Conservation (phyloP, 805 yeast genomes). For the Lipomyces yamadae region DNA sequence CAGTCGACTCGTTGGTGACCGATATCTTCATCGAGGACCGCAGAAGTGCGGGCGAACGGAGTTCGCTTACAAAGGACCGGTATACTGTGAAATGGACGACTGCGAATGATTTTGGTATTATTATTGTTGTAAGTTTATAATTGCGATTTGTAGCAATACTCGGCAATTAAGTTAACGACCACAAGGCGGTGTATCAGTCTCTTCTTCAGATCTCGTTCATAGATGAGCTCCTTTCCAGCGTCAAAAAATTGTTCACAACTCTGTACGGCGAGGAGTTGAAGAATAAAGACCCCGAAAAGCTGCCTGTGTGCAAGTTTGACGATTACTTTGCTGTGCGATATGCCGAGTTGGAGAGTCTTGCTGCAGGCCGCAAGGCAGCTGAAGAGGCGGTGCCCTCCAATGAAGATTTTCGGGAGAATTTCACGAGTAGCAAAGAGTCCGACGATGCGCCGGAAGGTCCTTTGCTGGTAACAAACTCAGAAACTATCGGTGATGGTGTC, state of each 20-base stretch:
- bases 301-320: slow-evolving; percentile 39
- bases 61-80: slow-evolving; percentile 45
- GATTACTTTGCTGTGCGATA: slow-evolving; percentile 45
- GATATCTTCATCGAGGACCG: slow-evolving; percentile 52
- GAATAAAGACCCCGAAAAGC: slow-evolving; percentile 18
- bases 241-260: slow-evolving; percentile 44
- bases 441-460: slow-evolving; percentile 8
- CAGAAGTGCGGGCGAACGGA: slow-evolving; percentile 11
- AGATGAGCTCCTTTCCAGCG: slow-evolving; percentile 44
- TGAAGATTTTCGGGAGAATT: slow-evolving; percentile 13
- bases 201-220: slow-evolving; percentile 46
- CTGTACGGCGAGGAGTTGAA: slow-evolving; percentile 39
- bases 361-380: slow-evolving; percentile 9
- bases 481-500: background rate
- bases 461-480: background rate
- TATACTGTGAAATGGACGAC: slow-evolving; percentile 55
- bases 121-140: slow-evolving; percentile 42
- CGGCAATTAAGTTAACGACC: background rate
- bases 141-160: background rate
- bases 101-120: slow-evolving; percentile 52
- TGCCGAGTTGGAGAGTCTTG: slow-evolving; percentile 38
- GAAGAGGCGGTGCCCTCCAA: slow-evolving; percentile 10
- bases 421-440: slow-evolving; percentile 10
- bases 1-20: slow-evolving; percentile 56
- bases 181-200: slow-evolving; percentile 44